These are phyloP conservation scores for Fraxinus sp. DNA, from an alignment of 305 asterid species.

Conservation along the genomic window DNA sequence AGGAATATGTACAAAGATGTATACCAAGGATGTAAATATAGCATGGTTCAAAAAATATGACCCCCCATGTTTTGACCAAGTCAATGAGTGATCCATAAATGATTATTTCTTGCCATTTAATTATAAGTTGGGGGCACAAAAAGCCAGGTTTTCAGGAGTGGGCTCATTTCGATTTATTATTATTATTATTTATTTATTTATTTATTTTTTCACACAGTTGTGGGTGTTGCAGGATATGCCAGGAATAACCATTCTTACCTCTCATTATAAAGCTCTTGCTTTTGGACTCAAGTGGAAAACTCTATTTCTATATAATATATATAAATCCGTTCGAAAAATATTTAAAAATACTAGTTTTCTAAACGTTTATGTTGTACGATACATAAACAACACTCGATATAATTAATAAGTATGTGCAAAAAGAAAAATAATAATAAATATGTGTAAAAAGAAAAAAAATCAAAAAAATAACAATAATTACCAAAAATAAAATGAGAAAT, in stretches of 20 bases:
- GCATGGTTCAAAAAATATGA: neutral
- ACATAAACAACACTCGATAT: no score
- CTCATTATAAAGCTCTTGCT: neutral
- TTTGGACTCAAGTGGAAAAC: neutral
- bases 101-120: conserved; percentile 9
- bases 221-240: conserved; percentile 17
- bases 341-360: neutral
- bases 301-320: neutral
- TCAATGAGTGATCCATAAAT: conserved; percentile 31
- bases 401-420: no score
- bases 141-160: conserved; percentile 45
- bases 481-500: neutral
- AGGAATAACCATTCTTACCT: neutral
- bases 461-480: no score
- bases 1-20: no score
- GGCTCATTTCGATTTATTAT: conserved; percentile 26
- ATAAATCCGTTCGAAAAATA: neutral
- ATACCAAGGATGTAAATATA: no score
- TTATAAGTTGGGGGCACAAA: conserved; percentile 28
- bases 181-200: no score
- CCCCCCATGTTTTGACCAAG: conserved; percentile 22
- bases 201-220: neutral
- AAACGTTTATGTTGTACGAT: no score
- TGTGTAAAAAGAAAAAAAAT: no score
- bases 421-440: no score